Conservation (phyloP, 176 grass and related monocot genomes). For the Avena insularis region DNA sequence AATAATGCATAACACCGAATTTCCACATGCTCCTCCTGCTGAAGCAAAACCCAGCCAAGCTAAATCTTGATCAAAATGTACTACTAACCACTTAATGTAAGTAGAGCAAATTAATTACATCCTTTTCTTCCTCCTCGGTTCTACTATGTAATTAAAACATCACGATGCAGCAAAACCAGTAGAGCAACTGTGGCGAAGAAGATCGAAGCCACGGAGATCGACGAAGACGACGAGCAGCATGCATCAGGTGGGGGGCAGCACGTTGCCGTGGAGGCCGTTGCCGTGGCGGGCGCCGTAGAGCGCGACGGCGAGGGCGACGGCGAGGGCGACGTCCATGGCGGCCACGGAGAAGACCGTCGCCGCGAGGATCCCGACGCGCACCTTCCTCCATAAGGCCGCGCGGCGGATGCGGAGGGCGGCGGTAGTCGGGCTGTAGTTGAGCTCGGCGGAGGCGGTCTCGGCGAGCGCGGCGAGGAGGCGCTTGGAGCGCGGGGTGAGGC, state of each 20-base stretch:
- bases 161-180: too few relatives aligned
- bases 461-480: conserved; percentile 39
- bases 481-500: conserved; percentile 43
- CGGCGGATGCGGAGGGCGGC: conserved; percentile 18
- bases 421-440: not conserved
- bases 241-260: conserved; percentile 46
- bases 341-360: conserved; percentile 35
- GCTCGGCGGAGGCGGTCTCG: conserved; percentile 34
- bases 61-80: too few relatives aligned
- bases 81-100: too few relatives aligned
- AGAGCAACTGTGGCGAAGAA: too few relatives aligned
- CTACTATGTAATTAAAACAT: too few relatives aligned
- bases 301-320: not conserved
- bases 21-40: too few relatives aligned
- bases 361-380: conserved; percentile 44
- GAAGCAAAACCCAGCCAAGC: too few relatives aligned
- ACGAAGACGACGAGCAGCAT: too few relatives aligned
- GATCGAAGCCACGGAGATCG: too few relatives aligned
- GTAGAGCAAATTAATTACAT: too few relatives aligned
- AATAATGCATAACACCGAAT: too few relatives aligned
- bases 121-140: too few relatives aligned
- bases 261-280: conserved; percentile 1
- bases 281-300: not conserved
- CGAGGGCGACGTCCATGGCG: conserved; percentile 31
- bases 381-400: conserved; percentile 51